Evolutionary conservation across 73 alveolate genomes (phyloP).

Genomic region (Paraurostyla sp.): DNA sequence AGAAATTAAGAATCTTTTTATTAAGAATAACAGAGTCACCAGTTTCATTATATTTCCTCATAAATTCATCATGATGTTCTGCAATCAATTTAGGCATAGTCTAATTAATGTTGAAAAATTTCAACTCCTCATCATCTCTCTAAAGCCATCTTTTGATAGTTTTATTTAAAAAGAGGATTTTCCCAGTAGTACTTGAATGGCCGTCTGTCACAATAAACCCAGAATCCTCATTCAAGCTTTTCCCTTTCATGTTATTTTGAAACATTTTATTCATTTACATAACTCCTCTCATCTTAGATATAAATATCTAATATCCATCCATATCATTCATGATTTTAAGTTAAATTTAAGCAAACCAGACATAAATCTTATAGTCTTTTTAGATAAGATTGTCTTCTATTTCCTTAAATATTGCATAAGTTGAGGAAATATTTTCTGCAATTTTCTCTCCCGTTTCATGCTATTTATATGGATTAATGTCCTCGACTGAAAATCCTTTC

Average conservation of each 20-base stretch:
- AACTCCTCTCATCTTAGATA: slow-evolving; percentile 25
- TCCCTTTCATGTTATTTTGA: slow-evolving; percentile 4
- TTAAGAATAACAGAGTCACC: slow-evolving; percentile 18
- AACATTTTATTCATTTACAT: slow-evolving; percentile 33
- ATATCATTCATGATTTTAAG: slow-evolving; percentile 34
- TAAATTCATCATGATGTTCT: slow-evolving; percentile 33
- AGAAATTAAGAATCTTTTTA: background rate
- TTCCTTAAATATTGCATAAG: slow-evolving; percentile 7
- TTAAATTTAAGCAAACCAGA: slow-evolving; percentile 40
- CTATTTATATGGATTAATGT: slow-evolving; percentile 15
- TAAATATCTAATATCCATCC: slow-evolving; percentile 31
- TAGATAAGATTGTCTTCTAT: slow-evolving; percentile 9
- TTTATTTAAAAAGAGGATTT: slow-evolving; percentile 9
- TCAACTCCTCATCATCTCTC: background rate
- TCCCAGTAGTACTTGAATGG: background rate
- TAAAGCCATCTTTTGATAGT: background rate
- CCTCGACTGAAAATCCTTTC: slow-evolving; percentile 20
- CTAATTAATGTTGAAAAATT: background rate
- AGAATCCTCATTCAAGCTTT: background rate
- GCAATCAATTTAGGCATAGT: slow-evolving; percentile 12
- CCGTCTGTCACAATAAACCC: slow-evolving; percentile 36
- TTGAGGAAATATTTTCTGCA: background rate
- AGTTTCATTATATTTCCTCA: slow-evolving; percentile 27
- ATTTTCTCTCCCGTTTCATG: slow-evolving; percentile 31
- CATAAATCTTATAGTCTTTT: slow-evolving; percentile 34